Conservation (phyloP, 1,139 yeast species). For the Waltiozyma sp. region DNA sequence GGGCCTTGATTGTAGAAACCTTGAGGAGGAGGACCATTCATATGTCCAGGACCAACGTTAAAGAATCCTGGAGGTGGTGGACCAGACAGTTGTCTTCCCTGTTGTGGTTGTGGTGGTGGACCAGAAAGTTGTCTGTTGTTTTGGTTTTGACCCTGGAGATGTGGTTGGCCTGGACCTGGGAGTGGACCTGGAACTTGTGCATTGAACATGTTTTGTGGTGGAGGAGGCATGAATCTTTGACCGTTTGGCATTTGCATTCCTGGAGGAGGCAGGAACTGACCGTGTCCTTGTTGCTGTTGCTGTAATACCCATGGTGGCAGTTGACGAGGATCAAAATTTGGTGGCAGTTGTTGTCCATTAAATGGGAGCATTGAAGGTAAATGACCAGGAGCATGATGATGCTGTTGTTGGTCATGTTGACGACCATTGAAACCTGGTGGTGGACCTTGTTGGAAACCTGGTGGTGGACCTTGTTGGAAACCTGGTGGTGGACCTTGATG, state of each 20-base stretch:
- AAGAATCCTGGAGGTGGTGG: not conserved
- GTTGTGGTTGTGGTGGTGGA: not conserved
- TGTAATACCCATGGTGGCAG: not conserved
- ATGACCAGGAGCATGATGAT: conserved; percentile 5
- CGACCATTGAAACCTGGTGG: conserved; percentile 10
- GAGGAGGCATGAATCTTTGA: not conserved
- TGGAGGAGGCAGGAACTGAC: not conserved
- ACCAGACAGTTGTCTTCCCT: not conserved
- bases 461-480: conserved; percentile 12
- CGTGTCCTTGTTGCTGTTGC: not conserved
- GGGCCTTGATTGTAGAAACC: not conserved
- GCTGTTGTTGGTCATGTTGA: conserved; percentile 3
- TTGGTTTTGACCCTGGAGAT: not conserved
- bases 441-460: conserved; percentile 11
- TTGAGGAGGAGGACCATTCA: not conserved
- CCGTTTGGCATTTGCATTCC: not conserved
- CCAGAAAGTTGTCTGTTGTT: not conserved
- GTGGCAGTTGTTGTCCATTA: conserved; percentile 13
- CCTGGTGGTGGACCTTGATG: conserved; percentile 9
- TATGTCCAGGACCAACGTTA: not conserved
- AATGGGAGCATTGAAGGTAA: conserved; percentile 12
- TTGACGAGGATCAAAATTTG: conserved; percentile 8
- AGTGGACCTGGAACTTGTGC: not conserved
- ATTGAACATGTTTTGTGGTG: not conserved
- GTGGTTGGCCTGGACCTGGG: not conserved